These are phyloP conservation scores for Colletotrichum magnum DNA, from an alignment of 2,329 filamentous ascomycete genomes.

Conservation along the genomic window DNA sequence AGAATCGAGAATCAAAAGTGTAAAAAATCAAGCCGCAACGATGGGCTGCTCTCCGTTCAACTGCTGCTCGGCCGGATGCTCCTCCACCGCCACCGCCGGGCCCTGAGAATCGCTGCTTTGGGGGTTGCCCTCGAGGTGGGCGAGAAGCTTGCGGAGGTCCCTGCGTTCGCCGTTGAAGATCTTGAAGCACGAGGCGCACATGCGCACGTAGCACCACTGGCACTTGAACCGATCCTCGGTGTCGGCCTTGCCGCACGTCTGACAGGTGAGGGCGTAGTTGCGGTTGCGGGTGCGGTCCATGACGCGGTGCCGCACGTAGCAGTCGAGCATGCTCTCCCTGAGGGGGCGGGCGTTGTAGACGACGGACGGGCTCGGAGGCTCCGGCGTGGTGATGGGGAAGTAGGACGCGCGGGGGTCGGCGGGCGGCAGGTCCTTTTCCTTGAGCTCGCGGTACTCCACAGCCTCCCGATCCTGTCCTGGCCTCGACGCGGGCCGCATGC, in stretches of 20 bases:
- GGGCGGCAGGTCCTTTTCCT: conserved; percentile 46
- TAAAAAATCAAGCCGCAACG: conserved; percentile 1
- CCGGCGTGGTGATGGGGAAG: conserved; percentile 53
- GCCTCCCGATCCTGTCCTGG: conserved; percentile 25
- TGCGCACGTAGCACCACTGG: conserved; percentile 64
- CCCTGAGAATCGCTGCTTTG: conserved; percentile 4
- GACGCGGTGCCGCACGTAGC: conserved; percentile 62
- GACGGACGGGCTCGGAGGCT: conserved; percentile 49
- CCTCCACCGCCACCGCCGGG: not conserved
- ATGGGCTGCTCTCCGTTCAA: not conserved
- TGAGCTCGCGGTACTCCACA: conserved; percentile 58
- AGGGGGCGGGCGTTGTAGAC: conserved; percentile 60
- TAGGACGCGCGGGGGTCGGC: conserved; percentile 53
- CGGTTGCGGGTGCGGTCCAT: conserved; percentile 65
- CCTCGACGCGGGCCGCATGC: conserved; percentile 24
- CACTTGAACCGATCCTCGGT: conserved; percentile 62
- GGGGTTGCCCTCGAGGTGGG: conserved; percentile 46
- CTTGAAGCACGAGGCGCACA: conserved; percentile 64
- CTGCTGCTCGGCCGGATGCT: conserved; percentile 1
- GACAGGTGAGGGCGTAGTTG: conserved; percentile 67
- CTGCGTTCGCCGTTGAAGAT: conserved; percentile 57
- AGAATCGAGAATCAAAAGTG: conserved; percentile 7
- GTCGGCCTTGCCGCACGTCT: conserved; percentile 65
- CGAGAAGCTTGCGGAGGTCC: conserved; percentile 59
- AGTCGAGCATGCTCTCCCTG: conserved; percentile 60